Conservation (phyloP, 192 early-diverging fungal species). For the Dissophora globulifera region DNA sequence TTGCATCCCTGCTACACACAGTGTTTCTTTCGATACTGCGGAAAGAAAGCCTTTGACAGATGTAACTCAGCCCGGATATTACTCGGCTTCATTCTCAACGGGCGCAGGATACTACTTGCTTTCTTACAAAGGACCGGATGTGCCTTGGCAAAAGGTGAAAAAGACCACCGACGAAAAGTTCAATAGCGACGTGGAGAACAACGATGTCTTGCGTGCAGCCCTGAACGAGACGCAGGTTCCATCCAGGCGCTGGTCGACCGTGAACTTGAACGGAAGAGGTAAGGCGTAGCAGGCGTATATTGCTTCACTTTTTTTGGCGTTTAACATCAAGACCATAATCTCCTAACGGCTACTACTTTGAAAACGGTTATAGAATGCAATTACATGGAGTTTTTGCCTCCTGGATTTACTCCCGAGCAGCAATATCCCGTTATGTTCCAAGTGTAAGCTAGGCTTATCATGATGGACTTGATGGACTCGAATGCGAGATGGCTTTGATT, state of each 20-base stretch:
- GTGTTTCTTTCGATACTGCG: slow-evolving; percentile 40
- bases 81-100: slow-evolving; percentile 77
- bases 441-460: slow-evolving; percentile 48
- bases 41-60: slow-evolving; percentile 52
- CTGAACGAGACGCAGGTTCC: slow-evolving; percentile 72
- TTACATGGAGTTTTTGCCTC: slow-evolving; percentile 82
- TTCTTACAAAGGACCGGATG: slow-evolving; percentile 83
- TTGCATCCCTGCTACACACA: no score
- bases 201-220: slow-evolving; percentile 56
- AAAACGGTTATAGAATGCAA: no score
- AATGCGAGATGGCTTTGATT: no score
- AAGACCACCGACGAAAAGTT: slow-evolving; percentile 64
- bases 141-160: slow-evolving; percentile 80
- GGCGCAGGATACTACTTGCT: slow-evolving; percentile 78
- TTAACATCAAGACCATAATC: no score
- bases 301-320: no score
- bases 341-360: no score
- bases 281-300: neutral
- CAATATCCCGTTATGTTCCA: slow-evolving; percentile 90
- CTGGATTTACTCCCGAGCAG: slow-evolving; percentile 75
- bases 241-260: slow-evolving; percentile 56
- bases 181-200: slow-evolving; percentile 66
- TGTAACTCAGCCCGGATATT: slow-evolving; percentile 67
- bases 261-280: slow-evolving; percentile 46
- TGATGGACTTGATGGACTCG: no score